Base-by-base conservation (phyloP, 2,329 filamentous ascomycete genomes). In the Hymenoscyphus scutula region DNA sequence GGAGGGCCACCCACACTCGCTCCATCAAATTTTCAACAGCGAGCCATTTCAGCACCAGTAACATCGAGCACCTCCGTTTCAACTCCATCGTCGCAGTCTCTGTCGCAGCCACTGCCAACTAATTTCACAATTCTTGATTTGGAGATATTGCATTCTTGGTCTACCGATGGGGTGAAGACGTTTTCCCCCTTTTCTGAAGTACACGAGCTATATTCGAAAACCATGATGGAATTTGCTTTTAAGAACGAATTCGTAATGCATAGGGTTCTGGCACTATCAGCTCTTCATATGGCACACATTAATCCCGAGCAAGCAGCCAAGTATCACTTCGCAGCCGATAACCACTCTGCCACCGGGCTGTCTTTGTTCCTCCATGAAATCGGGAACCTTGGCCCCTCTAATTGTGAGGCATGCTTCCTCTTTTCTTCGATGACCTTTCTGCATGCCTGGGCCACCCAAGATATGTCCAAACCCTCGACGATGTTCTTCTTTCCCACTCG, bases 61-160 rank as follows among this genome's bases (percentile, higher is more conserved):
- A 17, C 34, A 27, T 25, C 30, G 32, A 27, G 17, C 41, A 32
- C 51, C 15, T 13, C 51, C 51, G 17, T 59, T 56, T 60, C 51
- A 15, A 54, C 29, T 55, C 38, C 48, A 56, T 38, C 32, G 10
- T 34, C 11, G 41, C 8, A 25, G 17, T 8, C 25, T 55, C n/a
- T n/a, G n/a, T n/a, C n/a, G n/a, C n/a, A n/a, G n/a, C n/a, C n/a
- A n/a, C 15, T 30, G 17, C 27, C 53, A 29, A 38, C 55, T 3
- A 60, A 30, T 34, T 72, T 70, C 55, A 67, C 67, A 30, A 68
- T 76, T n/a, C 68, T 75, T n/a, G 77, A 77, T 37, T 69, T 81
- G 8, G 79, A 80, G 61, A 66, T 81, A 25, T 72, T 77, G 53
- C 77, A 81, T 62, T 69, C 77, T 56, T 80, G 79, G 66, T 74